Evolutionary conservation across 2,329 filamentous ascomycete species (phyloP), one percentile per base, ranked within the genome.

Genomic region (Cordyceps fumosorosea): DNA sequence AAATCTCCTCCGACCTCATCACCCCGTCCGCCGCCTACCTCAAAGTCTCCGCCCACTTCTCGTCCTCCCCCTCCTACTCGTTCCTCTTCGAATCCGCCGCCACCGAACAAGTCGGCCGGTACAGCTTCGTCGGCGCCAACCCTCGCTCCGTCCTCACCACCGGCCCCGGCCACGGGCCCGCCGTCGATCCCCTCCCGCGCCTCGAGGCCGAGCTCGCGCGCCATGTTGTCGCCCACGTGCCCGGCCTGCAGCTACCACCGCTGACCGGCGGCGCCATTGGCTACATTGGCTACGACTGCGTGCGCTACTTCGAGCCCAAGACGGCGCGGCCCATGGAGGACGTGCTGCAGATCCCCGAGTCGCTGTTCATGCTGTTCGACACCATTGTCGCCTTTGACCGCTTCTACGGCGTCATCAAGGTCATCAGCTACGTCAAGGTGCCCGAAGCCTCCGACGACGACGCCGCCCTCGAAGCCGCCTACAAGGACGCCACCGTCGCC

Each of bases 41-140:
- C 67, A 98, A 97, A 77, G 83, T 97, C 68, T 88, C 90, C 42
- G 83, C 87, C 65, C 87, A 89, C 81, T 47, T 84, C 50, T 26
- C 50, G 6, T 54, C 57, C 37, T n/a, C 50, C n/a, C 3, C 40
- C 40, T 87, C 90, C 67, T 87, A 91, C 70, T 97, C 93, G 3
- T 98, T 97, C 74, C 85, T 99, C 54, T 96, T 96, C 75, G 95
- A 99, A 77, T 96, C 92, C 70, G 95, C 93, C 29, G 92, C 93
- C 24, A 93, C 92, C 32, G 93, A 98, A 76, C 92, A 89, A 20
- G 91, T 99, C 67, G 93, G 93, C 63, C 84, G 95, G 69, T 98
- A 97, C 76, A 96, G 91, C 79, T 99, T 99, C 76, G 84, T 99
- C 64, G 93, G 93, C 67, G 90, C 90, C 68, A 88, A 89, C 74